Conservation (phyloP, 208 protist genomes). For the Crithidia brevicula region DNA sequence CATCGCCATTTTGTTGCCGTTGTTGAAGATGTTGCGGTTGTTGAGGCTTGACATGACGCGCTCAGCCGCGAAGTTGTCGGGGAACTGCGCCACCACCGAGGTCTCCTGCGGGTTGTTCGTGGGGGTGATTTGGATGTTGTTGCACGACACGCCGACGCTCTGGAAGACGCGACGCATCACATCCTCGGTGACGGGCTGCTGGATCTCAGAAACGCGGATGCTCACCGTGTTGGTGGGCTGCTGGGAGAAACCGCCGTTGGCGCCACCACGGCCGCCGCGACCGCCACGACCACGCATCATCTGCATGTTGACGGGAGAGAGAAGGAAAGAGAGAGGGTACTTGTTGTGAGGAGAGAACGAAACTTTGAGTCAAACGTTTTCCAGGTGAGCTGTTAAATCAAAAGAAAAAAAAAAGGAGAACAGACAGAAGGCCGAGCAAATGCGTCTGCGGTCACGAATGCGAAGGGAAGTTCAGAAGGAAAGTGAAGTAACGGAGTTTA, state of each 20-base stretch:
- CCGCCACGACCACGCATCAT: conserved; percentile 48
- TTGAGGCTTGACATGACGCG: conserved; percentile 72
- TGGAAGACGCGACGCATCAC: conserved; percentile 88
- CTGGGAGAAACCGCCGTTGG: conserved; percentile 27
- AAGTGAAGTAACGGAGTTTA: no score
- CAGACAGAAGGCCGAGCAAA: not conserved
- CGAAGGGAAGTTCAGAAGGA: no score
- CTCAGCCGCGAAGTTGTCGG: conserved; percentile 61
- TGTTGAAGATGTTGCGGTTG: conserved; percentile 89
- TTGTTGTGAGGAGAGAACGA: no score
- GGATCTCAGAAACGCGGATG: conserved; percentile 77
- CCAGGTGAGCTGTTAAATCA: no score
- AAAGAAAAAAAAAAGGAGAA: not conserved
- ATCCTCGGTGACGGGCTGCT: conserved; percentile 84
- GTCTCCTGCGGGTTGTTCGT: conserved; percentile 64
- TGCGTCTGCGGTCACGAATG: not conserved
- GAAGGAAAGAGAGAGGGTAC: not conserved
- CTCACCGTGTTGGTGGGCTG: conserved; percentile 68
- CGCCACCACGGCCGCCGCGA: conserved; percentile 40
- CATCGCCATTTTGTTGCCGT: conserved; percentile 89
- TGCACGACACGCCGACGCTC: conserved; percentile 67
- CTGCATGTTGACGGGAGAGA: conserved; percentile 16
- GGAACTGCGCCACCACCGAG: conserved; percentile 78
- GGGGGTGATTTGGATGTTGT: conserved; percentile 61
- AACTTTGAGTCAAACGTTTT: no score